These are phyloP conservation scores for Jacaranda copaia DNA, from an alignment of 257 asterid genomes.

Conservation along the genomic window DNA sequence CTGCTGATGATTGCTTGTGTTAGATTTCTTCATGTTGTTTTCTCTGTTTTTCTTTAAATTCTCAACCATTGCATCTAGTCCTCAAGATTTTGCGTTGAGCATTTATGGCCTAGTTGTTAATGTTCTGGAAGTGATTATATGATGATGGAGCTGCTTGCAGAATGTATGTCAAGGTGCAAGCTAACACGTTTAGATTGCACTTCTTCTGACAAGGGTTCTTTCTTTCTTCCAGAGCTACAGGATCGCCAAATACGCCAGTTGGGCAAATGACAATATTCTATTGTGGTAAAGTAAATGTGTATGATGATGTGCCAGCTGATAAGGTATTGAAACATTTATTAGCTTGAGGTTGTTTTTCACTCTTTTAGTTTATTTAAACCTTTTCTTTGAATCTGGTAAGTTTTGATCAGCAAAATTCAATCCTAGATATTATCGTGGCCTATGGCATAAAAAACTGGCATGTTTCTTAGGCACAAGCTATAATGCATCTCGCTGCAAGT, in stretches of 20 bases:
- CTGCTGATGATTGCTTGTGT: background rate
- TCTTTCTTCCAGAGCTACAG: slow-evolving; percentile 57
- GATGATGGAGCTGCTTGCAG: background rate
- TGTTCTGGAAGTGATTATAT: background rate
- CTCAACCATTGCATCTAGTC: background rate
- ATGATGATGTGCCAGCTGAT: slow-evolving; percentile 80
- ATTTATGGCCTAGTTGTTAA: background rate
- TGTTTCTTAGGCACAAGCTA: slow-evolving; percentile 67
- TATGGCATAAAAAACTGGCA: slow-evolving; percentile 28
- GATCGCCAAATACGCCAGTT: slow-evolving; percentile 48
- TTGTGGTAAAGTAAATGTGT: slow-evolving; percentile 88
- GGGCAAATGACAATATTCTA: slow-evolving; percentile 97
- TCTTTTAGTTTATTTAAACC: slow-evolving; percentile 8
- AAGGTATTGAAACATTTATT: slow-evolving; percentile 64
- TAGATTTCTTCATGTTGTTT: background rate
- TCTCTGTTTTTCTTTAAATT: background rate
- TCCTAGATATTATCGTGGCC: slow-evolving; percentile 9
- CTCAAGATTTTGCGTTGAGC: slow-evolving; percentile 6
- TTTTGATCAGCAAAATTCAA: slow-evolving; percentile 13
- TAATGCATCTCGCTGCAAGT: slow-evolving; percentile 88
- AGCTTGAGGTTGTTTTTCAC: slow-evolving; percentile 18
- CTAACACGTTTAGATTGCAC: background rate
- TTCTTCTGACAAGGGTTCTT: slow-evolving; percentile 28
- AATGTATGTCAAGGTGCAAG: background rate
- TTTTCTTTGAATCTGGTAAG: slow-evolving; percentile 1